Percentiles rank a stretch among this genome's conserved stretches.
Conservation (phyloP, 257 asterid species). For the Solanum lycopersicoides region DNA sequence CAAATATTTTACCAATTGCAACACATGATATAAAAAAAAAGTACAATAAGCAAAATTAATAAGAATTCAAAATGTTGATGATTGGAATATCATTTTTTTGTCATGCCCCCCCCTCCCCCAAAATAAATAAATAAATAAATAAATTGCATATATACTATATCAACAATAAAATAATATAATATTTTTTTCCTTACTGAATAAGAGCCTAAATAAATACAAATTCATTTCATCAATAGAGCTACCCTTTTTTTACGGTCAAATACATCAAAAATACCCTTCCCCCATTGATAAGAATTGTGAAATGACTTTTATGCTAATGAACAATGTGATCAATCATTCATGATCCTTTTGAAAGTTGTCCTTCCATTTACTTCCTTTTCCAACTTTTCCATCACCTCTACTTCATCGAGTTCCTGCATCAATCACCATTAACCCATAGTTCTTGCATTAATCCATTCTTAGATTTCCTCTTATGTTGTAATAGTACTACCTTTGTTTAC, state of each 20-base stretch:
- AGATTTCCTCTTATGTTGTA: neutral
- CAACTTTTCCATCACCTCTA: conserved; percentile 70
- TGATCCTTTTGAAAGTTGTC: conserved; percentile 30
- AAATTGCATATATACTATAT: too few species aligned
- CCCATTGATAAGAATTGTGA: neutral
- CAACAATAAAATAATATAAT: too few species aligned
- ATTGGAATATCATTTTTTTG: too few species aligned
- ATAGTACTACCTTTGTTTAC: neutral
- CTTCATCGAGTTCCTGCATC: conserved; percentile 70
- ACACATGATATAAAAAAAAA: too few species aligned
- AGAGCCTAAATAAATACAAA: neutral
- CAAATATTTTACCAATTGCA: too few species aligned
- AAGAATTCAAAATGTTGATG: too few species aligned
- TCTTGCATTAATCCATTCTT: neutral
- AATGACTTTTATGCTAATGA: neutral
- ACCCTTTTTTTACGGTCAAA: neutral
- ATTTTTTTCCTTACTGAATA: neutral
- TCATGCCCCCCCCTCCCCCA: too few species aligned
- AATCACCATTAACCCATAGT: too few species aligned
- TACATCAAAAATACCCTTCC: neutral
- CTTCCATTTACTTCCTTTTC: conserved; percentile 61
- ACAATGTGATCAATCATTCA: neutral
- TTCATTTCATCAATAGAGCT: neutral
- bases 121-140: too few species aligned
- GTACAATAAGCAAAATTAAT: too few species aligned